Conservation (phyloP, 23 red algal genomes). For the Gracilaria gracilis region DNA sequence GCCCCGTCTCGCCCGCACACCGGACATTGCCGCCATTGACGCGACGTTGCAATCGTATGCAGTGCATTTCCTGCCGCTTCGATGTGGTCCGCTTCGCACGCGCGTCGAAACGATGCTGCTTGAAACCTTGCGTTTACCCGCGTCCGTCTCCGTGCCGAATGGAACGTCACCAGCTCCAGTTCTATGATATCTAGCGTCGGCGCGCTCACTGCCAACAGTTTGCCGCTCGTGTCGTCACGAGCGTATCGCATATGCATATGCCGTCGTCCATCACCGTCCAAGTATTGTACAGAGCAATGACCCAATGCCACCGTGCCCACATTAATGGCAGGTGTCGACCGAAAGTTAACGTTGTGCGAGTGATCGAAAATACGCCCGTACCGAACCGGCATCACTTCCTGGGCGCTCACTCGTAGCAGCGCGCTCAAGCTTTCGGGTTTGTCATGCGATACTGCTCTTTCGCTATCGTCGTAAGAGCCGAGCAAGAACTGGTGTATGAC, state of each 20-base stretch:
- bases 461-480: background rate
- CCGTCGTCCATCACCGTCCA: constrained; percentile 13
- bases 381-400: constrained; percentile 42
- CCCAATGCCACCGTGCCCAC: constrained; percentile 46
- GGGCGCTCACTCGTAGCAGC: constrained; percentile 23
- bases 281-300: constrained; percentile 34
- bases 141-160: constrained; percentile 36
- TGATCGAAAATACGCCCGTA: constrained; percentile 61
- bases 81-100: background rate
- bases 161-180: constrained; percentile 30
- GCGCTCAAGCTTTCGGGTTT: constrained; percentile 34
- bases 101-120: constrained; percentile 1
- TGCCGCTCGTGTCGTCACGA: constrained; percentile 39
- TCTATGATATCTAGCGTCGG: constrained; percentile 20
- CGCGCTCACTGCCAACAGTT: constrained; percentile 20
- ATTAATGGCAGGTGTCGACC: constrained; percentile 38
- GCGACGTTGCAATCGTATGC: background rate
- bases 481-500: constrained; percentile 54
- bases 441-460: constrained; percentile 6
- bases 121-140: constrained; percentile 35
- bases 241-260: constrained; percentile 43
- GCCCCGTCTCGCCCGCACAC: constrained; percentile 15
- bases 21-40: constrained; percentile 13
- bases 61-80: background rate
- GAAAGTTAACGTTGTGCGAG: constrained; percentile 46